Base-by-base conservation (phyloP, 2,329 filamentous ascomycete species). In the Apiospora koreana region DNA sequence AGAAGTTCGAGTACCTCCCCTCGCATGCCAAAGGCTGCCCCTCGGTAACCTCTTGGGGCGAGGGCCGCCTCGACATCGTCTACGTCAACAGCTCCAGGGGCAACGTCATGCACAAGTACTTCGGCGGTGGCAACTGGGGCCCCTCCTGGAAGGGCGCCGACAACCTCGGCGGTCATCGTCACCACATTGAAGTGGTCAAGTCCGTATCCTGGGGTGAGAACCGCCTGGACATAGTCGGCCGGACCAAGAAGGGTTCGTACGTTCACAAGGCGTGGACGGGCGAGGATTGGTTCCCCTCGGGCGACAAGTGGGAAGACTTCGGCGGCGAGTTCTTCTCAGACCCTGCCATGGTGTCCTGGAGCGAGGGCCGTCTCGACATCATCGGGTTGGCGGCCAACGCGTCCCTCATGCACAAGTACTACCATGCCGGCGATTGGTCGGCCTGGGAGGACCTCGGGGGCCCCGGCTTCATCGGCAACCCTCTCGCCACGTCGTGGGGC, bases 201-300 rank as follows among this genome's bases (percentile, higher is more conserved):
- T 45, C 23, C 1, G 31, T 65, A 1, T 71, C 71, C 8, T 75
- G 74, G 74, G 73, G 69, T 0, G 38, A 46, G 10, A 58, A 68
- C 23, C 71, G 74, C 18, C 70, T 75, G 6, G 73, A 75, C 12
- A 72, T 75, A 14, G 66, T 75, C 12, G 73, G 68, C 18, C 67
- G 65, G 1, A 45, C 70, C n/a, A 10, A 18, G 18, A 71, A 73
- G 16, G 73, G 73, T 8, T 69, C 72, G 9, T 70, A 66, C 50
- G 45, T 72, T 46, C 74, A 75, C 31, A 75, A 75, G 62, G 74
- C 74, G 3, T 75, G 74, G 74, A 75, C 74, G 2, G 74, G 74
- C 21, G 2, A 69, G 1, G 50, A 23, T 16, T 71, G 68, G 68
- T 69, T 45, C 41, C 70, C 70, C 1, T 16, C 18, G n/a, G 42